Evolutionary conservation across 495 filamentous ascomycete species (phyloP).

Genomic region (Penicillium cosmopolitanum): DNA sequence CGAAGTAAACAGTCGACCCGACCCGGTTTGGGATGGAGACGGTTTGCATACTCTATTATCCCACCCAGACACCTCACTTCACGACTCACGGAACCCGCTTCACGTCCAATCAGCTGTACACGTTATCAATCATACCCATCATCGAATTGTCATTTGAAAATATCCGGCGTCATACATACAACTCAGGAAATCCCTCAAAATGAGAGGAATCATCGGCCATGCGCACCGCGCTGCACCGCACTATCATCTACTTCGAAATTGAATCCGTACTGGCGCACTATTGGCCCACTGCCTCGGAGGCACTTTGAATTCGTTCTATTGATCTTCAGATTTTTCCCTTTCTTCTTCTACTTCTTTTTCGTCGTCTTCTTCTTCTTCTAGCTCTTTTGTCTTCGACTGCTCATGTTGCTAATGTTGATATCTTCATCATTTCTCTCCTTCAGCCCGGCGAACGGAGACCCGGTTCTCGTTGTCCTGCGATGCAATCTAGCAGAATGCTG

Average conservation of each 20-base stretch:
- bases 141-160: conserved; percentile 34
- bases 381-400: conserved; percentile 10
- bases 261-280: not conserved
- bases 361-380: not conserved
- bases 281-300: not conserved
- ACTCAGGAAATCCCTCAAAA: conserved; percentile 17
- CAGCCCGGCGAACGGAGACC: conserved; percentile 26
- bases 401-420: not conserved
- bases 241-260: not conserved
- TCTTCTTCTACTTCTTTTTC: not conserved
- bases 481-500: conserved; percentile 3
- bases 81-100: conserved; percentile 30
- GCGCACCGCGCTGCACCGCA: not conserved
- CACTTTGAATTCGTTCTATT: conserved; percentile 1
- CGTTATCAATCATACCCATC: conserved; percentile 32
- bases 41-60: not conserved
- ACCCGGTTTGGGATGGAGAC: not conserved
- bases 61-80: conserved; percentile 9
- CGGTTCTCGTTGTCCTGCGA: conserved; percentile 2
- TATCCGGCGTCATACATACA: conserved; percentile 31
- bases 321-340: not conserved
- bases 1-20: conserved; percentile 25
- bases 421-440: not conserved
- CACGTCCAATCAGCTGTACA: conserved; percentile 24
- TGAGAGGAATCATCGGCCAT: conserved; percentile 13